Base-by-base conservation (phyloP, 768 basidiomycete species). In the Suillus weaverae region DNA sequence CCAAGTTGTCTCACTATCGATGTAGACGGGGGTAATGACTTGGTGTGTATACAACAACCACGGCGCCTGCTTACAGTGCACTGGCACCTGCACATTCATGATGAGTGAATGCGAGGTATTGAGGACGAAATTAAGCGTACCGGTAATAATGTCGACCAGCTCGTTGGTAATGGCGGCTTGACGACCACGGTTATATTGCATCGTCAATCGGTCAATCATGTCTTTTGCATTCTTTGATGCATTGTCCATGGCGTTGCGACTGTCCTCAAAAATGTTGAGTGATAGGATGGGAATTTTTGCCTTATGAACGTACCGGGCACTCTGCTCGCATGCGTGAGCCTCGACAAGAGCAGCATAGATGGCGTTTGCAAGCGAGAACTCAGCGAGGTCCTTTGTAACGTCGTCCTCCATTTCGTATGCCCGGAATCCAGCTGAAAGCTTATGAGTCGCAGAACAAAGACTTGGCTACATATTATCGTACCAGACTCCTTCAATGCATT, bases 171-270 rank as follows among this genome's bases (percentile, higher is more conserved):
- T 98, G 70, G 95, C 90, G 68, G 95, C 95, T 83, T 98, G 95
- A 75, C 95, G 93, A 84, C 96, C 95, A 86, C 95, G 92, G 78
- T 98, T 98, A 86, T 96, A 98, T 78, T 97, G 86, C 90, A 97
- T 91, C 77, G 91, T 91, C 59, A 98, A 84, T 53, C 82, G 78
- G 66, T 79, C 79, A 73, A 98, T 97, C 95, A 98, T 97, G 80
- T 96, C 95, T 39, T 80, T 81, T 64, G 97, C 97, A 78, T 99
- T 99, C 89, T 99, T 99, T 69, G 96, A 95, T 56, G 97, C 97
- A 74, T 95, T 99, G 87, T 99, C 97, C 97, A 99, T 99, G 73
- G 97, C 97, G 70, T 97, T 98, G 70, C 97, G 91, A 78, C 97
- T 71, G 64, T 63, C 26, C 48, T 30, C 46, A 9, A 10, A 16